A percentile compares a stretch with the other conserved stretches of the same genome.
phyloP scores from a whole-genome alignment of 768 basidiomycete species.

The Leccinum subgranulosum region DNA sequence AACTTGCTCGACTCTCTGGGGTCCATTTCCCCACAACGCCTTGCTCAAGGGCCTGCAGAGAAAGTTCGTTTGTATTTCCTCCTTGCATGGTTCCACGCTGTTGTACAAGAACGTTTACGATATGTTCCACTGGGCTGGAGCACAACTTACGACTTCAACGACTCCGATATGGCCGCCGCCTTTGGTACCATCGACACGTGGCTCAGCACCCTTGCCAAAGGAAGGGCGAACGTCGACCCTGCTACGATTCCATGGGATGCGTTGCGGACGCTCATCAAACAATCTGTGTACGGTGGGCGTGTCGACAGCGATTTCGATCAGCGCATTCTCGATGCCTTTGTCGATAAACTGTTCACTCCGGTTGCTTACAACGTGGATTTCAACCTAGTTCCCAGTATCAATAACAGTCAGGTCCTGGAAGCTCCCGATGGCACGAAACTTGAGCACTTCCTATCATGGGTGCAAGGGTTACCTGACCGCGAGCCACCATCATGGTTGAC shows the following conservation, averaged over 20 bases:
- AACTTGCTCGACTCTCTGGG: slow-evolving; percentile 89
- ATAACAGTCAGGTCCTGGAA: slow-evolving; percentile 53
- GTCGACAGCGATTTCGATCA: slow-evolving; percentile 97
- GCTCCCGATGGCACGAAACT: slow-evolving; percentile 93
- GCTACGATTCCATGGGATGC: slow-evolving; percentile 93
- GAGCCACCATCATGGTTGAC: slow-evolving; percentile 95
- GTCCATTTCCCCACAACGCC: slow-evolving; percentile 64
- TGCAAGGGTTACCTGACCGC: slow-evolving; percentile 81
- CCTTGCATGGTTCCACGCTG: slow-evolving; percentile 98
- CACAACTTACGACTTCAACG: slow-evolving; percentile 97
- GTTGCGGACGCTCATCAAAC: slow-evolving; percentile 88
- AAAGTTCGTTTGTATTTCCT: slow-evolving; percentile 93
- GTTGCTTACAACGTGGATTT: slow-evolving; percentile 93
- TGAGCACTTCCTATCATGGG: slow-evolving; percentile 90
- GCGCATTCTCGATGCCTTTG: slow-evolving; percentile 87
- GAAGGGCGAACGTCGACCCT: slow-evolving; percentile 89
- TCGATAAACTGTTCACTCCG: slow-evolving; percentile 85
- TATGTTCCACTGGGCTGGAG: slow-evolving; percentile 98
- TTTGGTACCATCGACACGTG: slow-evolving; percentile 91
- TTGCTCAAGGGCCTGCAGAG: slow-evolving; percentile 86
- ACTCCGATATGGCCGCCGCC: slow-evolving; percentile 94
- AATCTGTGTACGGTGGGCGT: slow-evolving; percentile 93
- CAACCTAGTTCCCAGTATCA: slow-evolving; percentile 69
- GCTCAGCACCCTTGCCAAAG: slow-evolving; percentile 77
- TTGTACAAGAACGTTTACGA: slow-evolving; percentile 93